Evolutionary conservation across 2,329 filamentous ascomycete species (phyloP).

Genomic region (Alternaria burnsii): DNA sequence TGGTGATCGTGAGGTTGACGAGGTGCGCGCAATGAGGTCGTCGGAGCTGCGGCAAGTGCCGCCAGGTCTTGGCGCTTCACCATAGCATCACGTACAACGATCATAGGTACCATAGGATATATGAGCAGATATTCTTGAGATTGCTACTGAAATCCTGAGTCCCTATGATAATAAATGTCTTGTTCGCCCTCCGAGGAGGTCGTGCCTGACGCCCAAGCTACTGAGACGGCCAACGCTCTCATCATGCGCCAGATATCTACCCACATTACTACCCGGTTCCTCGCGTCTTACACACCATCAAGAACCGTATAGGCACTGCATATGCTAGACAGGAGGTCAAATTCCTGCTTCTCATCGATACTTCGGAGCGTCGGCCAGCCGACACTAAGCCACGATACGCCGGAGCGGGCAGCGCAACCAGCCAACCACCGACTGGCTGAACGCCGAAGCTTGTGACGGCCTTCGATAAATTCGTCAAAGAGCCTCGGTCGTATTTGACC

Average conservation of each 20-base stretch:
- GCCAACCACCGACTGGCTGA: conserved; percentile 12
- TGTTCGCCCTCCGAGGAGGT: not conserved
- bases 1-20: conserved; percentile 19
- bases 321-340: not conserved
- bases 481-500: conserved; percentile 13
- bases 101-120: too few relatives aligned
- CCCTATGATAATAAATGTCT: not conserved
- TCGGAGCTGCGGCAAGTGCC: conserved; percentile 21
- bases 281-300: not conserved
- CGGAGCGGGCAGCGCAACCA: conserved; percentile 1
- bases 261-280: not conserved
- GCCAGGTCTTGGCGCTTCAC: conserved; percentile 28
- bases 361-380: conserved; percentile 7
- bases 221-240: not conserved
- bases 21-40: conserved; percentile 28
- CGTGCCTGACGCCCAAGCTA: not conserved
- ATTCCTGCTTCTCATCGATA: not conserved
- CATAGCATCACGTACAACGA: not conserved
- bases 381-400: conserved; percentile 6
- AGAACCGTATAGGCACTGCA: not conserved
- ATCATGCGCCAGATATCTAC: not conserved
- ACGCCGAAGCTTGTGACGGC: conserved; percentile 16
- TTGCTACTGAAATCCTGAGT: not conserved
- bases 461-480: conserved; percentile 5
- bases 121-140: not conserved